Percentiles rank a stretch among this genome's conserved stretches.
These are phyloP conservation scores for Chaetomium globosum DNA, from an alignment of 2,329 filamentous ascomycete genomes.

Conservation along the genomic window DNA sequence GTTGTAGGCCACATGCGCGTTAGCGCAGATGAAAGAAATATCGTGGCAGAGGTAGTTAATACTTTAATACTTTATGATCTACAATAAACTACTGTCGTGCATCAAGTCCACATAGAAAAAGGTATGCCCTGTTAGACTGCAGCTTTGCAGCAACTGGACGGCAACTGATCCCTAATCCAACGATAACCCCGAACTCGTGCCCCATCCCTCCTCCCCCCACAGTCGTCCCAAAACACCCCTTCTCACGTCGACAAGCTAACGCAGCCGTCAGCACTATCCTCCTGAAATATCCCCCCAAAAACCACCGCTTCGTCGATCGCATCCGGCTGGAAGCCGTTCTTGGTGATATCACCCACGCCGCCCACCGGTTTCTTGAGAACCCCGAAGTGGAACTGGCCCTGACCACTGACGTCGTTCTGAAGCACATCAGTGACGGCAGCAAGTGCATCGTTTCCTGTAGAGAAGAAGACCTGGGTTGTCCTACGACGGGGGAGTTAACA, in stretches of 20 bases:
- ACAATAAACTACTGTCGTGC: too few relatives aligned
- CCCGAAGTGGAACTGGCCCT: constrained; percentile 18
- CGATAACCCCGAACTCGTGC: too few relatives aligned
- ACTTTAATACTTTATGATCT: too few relatives aligned
- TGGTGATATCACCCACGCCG: constrained; percentile 16
- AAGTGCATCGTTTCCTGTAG: not conserved
- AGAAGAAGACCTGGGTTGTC: constrained; percentile 20
- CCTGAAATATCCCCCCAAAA: constrained; percentile 14
- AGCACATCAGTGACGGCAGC: constrained; percentile 9
- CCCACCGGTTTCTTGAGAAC: constrained; percentile 11
- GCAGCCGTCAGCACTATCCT: constrained; percentile 13
- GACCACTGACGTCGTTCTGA: constrained; percentile 18
- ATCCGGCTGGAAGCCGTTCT: constrained; percentile 15
- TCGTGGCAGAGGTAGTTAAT: too few relatives aligned
- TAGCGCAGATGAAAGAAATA: too few relatives aligned
- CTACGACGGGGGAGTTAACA: not conserved
- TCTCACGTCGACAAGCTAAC: constrained; percentile 6
- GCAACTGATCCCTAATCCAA: too few relatives aligned
- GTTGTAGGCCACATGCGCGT: too few relatives aligned
- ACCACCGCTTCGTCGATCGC: constrained; percentile 14
- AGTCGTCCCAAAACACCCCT: too few relatives aligned
- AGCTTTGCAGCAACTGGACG: too few relatives aligned
- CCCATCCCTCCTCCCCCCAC: too few relatives aligned
- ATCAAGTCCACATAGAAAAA: too few relatives aligned
- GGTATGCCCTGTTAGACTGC: too few relatives aligned